These are phyloP conservation scores for Endothia cerciana DNA, from an alignment of 2,329 filamentous ascomycete species.

Conservation along the genomic window DNA sequence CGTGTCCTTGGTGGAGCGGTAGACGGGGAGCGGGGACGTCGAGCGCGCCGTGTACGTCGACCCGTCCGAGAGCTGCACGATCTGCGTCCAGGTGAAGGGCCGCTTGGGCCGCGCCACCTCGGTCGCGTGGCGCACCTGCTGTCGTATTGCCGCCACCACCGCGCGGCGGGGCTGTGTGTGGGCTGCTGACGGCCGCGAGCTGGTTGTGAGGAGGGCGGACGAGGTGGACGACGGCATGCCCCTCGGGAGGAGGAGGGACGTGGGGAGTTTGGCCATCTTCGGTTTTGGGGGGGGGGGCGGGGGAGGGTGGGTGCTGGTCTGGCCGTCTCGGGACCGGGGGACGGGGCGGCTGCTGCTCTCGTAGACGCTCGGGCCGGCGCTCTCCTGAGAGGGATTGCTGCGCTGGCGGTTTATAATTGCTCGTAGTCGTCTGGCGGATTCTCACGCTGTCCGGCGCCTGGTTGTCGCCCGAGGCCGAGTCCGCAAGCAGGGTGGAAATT, in stretches of 20 bases:
- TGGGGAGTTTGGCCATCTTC: slow-evolving; percentile 41
- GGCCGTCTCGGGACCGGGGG: slow-evolving; percentile 26
- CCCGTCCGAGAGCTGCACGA: slow-evolving; percentile 90
- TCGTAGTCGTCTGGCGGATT: neutral
- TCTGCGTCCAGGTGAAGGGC: slow-evolving; percentile 96
- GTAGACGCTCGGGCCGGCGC: neutral
- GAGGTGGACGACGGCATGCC: slow-evolving; percentile 33
- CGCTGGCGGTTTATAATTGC: neutral
- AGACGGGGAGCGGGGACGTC: slow-evolving; percentile 68
- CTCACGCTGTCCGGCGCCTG: neutral
- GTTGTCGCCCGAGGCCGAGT: neutral
- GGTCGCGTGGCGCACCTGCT: slow-evolving; percentile 78
- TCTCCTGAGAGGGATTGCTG: neutral
- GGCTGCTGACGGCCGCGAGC: slow-evolving; percentile 22
- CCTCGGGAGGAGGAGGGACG: slow-evolving; percentile 38
- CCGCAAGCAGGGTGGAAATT: slow-evolving; percentile 23
- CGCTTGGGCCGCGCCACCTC: slow-evolving; percentile 86
- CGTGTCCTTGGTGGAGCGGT: slow-evolving; percentile 74
- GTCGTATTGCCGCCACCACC: slow-evolving; percentile 33
- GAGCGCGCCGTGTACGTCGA: slow-evolving; percentile 81
- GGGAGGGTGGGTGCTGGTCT: slow-evolving; percentile 20
- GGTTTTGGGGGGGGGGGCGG: no score
- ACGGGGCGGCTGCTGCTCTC: neutral
- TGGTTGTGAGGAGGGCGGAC: slow-evolving; percentile 26
- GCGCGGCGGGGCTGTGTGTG: slow-evolving; percentile 29